Evolutionary conservation across 306 rosid genomes (phyloP).

Genomic region (Malus domestica): DNA sequence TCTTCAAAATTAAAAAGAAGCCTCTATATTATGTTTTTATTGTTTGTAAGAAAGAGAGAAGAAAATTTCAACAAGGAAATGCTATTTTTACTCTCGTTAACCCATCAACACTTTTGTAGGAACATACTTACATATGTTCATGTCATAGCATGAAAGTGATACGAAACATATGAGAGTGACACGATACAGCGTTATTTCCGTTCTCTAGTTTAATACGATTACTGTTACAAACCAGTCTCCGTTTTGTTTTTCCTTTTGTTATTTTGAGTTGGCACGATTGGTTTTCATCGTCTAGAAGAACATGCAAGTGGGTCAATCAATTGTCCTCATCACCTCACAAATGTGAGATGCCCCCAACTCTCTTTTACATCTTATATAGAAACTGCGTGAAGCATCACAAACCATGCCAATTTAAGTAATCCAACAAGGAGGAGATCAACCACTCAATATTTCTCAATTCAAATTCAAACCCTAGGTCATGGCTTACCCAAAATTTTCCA

Average conservation of each 20-base stretch:
- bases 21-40: neutral
- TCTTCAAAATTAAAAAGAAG: neutral
- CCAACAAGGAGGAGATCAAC: neutral
- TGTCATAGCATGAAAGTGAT: neutral
- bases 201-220: neutral
- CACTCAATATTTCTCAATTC: neutral
- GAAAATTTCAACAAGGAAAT: neutral
- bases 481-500: conserved; percentile 4
- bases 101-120: neutral
- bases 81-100: neutral
- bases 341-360: neutral
- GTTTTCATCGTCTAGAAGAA: neutral
- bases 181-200: neutral
- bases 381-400: conserved; percentile 2
- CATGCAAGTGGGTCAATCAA: neutral
- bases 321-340: neutral
- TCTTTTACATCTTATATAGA: neutral
- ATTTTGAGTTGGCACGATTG: conserved; percentile 1
- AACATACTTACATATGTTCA: neutral
- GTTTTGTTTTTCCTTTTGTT: neutral
- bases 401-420: neutral
- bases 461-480: neutral
- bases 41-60: neutral
- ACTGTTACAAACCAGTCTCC: neutral
- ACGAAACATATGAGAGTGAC: neutral